Conservation (phyloP, 2,329 filamentous ascomycete genomes). For the Aspergillus ochraceoroseus region DNA sequence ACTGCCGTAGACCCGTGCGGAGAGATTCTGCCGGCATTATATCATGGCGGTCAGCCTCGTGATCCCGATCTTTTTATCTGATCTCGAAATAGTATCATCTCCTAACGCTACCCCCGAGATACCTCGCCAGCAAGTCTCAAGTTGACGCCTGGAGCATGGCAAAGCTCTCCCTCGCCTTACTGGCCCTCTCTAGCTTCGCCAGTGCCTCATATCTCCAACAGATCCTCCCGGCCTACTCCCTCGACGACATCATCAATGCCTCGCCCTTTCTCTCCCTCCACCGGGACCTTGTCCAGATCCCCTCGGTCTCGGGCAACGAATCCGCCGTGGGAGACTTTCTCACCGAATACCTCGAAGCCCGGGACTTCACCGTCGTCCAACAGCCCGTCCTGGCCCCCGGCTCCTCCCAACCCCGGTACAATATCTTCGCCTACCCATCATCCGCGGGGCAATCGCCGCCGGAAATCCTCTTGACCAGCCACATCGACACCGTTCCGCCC, state of each 20-base stretch:
- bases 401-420: slow-evolving; percentile 55
- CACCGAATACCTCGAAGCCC: slow-evolving; percentile 57
- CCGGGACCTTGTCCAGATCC: slow-evolving; percentile 65
- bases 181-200: slow-evolving; percentile 7
- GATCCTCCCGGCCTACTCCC: slow-evolving; percentile 6
- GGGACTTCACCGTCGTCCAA: slow-evolving; percentile 59
- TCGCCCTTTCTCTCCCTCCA: slow-evolving; percentile 65
- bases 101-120: too few species aligned
- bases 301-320: slow-evolving; percentile 68
- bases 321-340: slow-evolving; percentile 64
- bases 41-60: not conserved
- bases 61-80: not conserved
- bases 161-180: slow-evolving; percentile 4
- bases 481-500: slow-evolving; percentile 67
- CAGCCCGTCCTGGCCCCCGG: slow-evolving; percentile 40
- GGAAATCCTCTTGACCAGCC: slow-evolving; percentile 55
- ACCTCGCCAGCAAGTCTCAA: too few species aligned
- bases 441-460: slow-evolving; percentile 22
- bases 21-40: slow-evolving; percentile 1
- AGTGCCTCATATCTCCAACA: not conserved
- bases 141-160: too few species aligned
- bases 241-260: slow-evolving; percentile 38
- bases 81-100: too few species aligned
- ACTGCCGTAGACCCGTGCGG: slow-evolving; percentile 3
- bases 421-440: slow-evolving; percentile 62